phyloP scores from a whole-genome alignment of 345 rosid species.

The Ceriops zippeliana region DNA sequence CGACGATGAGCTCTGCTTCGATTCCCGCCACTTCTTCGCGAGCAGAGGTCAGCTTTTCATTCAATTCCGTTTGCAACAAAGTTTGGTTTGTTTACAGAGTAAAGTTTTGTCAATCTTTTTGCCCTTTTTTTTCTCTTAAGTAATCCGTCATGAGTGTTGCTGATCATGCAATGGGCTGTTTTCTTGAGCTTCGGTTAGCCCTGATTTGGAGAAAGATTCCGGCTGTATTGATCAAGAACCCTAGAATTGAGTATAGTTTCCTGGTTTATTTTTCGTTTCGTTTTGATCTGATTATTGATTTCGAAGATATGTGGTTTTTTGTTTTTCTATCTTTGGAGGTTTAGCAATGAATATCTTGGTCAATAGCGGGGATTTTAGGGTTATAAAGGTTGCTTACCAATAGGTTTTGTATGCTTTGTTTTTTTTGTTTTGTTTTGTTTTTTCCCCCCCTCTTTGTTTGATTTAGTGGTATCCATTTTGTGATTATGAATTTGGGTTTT shows the following conservation, averaged over 20 bases:
- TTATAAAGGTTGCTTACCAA: neutral
- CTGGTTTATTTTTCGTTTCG: neutral
- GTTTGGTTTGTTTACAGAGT: neutral
- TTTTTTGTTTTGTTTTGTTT: neutral
- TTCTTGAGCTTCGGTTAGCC: slow-evolving; percentile 21
- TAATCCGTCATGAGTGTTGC: slow-evolving; percentile 14
- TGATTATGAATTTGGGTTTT: slow-evolving; percentile 38
- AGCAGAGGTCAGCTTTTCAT: slow-evolving; percentile 38
- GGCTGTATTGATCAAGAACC: slow-evolving; percentile 24
- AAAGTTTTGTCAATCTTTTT: neutral
- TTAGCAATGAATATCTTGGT: slow-evolving; percentile 23
- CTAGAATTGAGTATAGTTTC: slow-evolving; percentile 24
- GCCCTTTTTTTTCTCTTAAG: too few species aligned
- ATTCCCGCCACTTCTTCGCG: slow-evolving; percentile 54
- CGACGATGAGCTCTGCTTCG: slow-evolving; percentile 44
- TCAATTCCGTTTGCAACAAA: neutral
- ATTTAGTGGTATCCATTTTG: slow-evolving; percentile 7
- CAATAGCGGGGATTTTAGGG: slow-evolving; percentile 22
- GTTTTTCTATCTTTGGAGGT: slow-evolving; percentile 20
- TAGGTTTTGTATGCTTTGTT: too few species aligned
- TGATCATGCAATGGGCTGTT: slow-evolving; percentile 22
- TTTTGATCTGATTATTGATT: slow-evolving; percentile 34
- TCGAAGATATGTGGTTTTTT: slow-evolving; percentile 51
- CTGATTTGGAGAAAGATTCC: slow-evolving; percentile 21
- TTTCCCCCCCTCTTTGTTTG: neutral